Conservation (phyloP, 2,329 filamentous ascomycete genomes). For the Cordyceps fumosorosea region DNA sequence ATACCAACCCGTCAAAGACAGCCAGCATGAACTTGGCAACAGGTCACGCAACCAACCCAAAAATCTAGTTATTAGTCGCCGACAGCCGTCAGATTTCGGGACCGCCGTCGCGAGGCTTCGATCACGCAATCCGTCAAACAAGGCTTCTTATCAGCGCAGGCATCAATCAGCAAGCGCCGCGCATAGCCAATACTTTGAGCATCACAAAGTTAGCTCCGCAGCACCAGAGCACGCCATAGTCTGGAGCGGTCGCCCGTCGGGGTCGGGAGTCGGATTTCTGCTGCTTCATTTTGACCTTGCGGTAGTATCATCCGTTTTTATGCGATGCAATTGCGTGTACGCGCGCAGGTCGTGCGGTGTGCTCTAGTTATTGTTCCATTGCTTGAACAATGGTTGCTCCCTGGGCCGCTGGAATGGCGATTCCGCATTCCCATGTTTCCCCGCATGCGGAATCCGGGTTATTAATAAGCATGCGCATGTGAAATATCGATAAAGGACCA, state of each 20-base stretch:
- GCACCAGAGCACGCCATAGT: constrained; percentile 3
- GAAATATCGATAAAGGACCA: too few relatives aligned
- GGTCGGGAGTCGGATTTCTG: background rate
- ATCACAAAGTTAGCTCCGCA: background rate
- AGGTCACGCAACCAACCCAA: background rate
- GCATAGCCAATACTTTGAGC: background rate
- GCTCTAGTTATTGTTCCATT: background rate
- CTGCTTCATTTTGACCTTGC: background rate
- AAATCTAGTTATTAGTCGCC: background rate
- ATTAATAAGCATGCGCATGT: too few relatives aligned
- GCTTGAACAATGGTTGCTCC: too few relatives aligned
- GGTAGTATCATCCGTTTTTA: background rate
- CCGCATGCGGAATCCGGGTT: too few relatives aligned
- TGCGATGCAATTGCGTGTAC: background rate
- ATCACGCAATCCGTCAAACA: background rate
- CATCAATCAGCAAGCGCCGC: background rate
- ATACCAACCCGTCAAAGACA: too few relatives aligned
- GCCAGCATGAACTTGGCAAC: background rate
- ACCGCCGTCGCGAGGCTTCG: background rate
- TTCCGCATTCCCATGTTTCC: too few relatives aligned
- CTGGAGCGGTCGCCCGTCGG: constrained; percentile 1
- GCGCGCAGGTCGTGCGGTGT: background rate
- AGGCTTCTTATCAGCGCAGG: background rate
- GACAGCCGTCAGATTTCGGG: background rate
- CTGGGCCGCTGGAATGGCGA: too few relatives aligned